A percentile compares a stretch with the other conserved stretches of the same genome.
Evolutionary conservation across 257 asterid genomes (phyloP).

Genomic region (Solanum tarijense): DNA sequence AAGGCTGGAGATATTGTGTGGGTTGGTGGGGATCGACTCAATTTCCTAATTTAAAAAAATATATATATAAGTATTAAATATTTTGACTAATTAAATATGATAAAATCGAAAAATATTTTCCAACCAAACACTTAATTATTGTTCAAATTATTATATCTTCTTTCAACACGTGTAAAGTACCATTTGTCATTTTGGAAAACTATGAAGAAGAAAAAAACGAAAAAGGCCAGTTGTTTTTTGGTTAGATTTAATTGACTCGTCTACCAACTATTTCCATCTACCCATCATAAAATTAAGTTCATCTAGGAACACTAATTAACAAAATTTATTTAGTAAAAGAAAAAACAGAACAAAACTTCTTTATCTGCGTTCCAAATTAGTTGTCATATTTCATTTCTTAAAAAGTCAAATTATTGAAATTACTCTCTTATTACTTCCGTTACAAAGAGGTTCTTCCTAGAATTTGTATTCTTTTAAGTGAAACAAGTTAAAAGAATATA

Average conservation of each 20-base stretch:
- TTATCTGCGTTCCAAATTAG: not conserved
- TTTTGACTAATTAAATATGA: not conserved
- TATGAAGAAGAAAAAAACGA: not conserved
- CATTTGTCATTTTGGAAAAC: not conserved
- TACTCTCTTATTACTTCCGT: no score
- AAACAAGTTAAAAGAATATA: no score
- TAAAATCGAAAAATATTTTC: accelerated
- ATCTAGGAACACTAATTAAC: not conserved
- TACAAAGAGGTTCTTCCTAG: no score
- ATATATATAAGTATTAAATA: no score
- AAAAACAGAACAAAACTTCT: not conserved
- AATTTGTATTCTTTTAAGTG: no score
- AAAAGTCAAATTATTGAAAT: not conserved
- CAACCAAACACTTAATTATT: not conserved
- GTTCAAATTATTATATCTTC: not conserved
- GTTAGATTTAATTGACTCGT: not conserved
- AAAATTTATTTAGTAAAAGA: not conserved
- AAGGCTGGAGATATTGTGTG: not conserved
- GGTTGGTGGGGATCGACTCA: not conserved
- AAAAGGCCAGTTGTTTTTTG: not conserved
- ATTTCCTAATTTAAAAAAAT: no score
- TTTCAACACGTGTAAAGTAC: not conserved
- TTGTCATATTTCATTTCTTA: not conserved
- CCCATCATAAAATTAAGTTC: not conserved
- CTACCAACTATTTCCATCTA: not conserved